phyloP scores from a whole-genome alignment of 2,329 filamentous ascomycete genomes.

The Penicillium sp. region DNA sequence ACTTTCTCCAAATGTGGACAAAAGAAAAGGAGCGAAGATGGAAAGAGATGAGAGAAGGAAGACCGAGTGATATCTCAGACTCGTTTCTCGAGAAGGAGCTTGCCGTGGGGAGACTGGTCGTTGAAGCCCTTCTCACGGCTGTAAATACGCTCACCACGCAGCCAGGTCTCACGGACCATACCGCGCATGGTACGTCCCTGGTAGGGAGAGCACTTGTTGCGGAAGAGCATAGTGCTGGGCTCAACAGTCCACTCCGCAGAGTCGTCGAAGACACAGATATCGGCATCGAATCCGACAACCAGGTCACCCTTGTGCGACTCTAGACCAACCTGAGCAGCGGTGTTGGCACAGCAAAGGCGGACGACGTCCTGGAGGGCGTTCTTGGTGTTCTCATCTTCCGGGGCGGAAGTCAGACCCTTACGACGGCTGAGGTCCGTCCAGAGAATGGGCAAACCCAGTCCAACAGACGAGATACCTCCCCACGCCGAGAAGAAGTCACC shows the following conservation, averaged over 20 bases:
- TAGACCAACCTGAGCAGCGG: slow-evolving; percentile 84
- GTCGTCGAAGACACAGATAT: slow-evolving; percentile 91
- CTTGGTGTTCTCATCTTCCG: slow-evolving; percentile 44
- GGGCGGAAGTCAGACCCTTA: slow-evolving; percentile 47
- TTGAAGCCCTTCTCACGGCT: slow-evolving; percentile 57
- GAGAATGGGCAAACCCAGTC: slow-evolving; percentile 86
- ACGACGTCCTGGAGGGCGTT: slow-evolving; percentile 75
- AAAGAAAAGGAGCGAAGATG: slow-evolving; percentile 3
- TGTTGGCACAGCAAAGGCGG: slow-evolving; percentile 81
- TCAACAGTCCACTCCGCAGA: slow-evolving; percentile 72
- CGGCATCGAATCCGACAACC: slow-evolving; percentile 79
- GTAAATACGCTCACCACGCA: slow-evolving; percentile 76
- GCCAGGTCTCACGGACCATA: slow-evolving; percentile 81
- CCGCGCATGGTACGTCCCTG: slow-evolving; percentile 77
- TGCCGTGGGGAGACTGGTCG: slow-evolving; percentile 36
- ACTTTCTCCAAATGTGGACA: slow-evolving; percentile 13
- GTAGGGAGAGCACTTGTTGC: slow-evolving; percentile 90
- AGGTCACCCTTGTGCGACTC: slow-evolving; percentile 79
- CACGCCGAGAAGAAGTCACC: slow-evolving; percentile 96
- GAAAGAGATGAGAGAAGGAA: slow-evolving; percentile 1
- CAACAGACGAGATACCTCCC: slow-evolving; percentile 94
- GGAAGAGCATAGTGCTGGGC: slow-evolving; percentile 83
- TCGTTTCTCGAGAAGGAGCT: slow-evolving; percentile 43
- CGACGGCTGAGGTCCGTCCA: slow-evolving; percentile 73
- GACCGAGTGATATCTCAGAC: slow-evolving; percentile 23